Evolutionary conservation across 306 rosid genomes (phyloP), one percentile per base, ranked within the genome.

Genomic region (Amphicarpaea edgeworthii): DNA sequence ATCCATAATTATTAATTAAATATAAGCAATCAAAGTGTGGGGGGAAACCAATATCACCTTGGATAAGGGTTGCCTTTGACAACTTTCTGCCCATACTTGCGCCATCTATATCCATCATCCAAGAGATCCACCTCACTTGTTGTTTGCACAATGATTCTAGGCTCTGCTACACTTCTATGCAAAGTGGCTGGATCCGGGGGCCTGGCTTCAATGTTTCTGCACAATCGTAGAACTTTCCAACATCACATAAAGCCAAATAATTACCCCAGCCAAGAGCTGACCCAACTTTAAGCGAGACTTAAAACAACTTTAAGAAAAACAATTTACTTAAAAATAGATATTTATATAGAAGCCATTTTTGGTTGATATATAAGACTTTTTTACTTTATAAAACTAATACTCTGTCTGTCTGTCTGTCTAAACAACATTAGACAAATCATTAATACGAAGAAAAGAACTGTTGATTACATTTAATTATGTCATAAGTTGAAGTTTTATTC

Each of bases 21-120:
- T 17, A 54, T 51, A 75, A 10, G n/a, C 26, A 34, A 58, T 16
- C 12, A 12, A 54, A 74, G 43, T 34, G 28, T 34, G 54, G 12
- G 70, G 73, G 3, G 49, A 62, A 41, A 77, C 12, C 59, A 32
- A 32, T 67, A 51, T 68, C 61, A 89, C 97, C 96, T 88, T 16
- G 97, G 97, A 77, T 85, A 85, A 34, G 95, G 91, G 75, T 88
- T 92, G 58, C 96, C 96, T 69, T 91, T 92, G 67, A 92, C 96
- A 21, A 90, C 85, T 78, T 92, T 92, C 85, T 92, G 97, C 14
- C 97, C 97, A 51, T 92, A 92, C 79, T 92, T 92, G 17, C 97
- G 87, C 93, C 97, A 92, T 77, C 93, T 80, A 74, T 85, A 92
- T 42, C 97, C 97, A 85, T 92, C 97, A 26, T 89, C 97, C 46